Base-by-base conservation (phyloP, 176 grass and related monocot species). In the Musa itinerans region DNA sequence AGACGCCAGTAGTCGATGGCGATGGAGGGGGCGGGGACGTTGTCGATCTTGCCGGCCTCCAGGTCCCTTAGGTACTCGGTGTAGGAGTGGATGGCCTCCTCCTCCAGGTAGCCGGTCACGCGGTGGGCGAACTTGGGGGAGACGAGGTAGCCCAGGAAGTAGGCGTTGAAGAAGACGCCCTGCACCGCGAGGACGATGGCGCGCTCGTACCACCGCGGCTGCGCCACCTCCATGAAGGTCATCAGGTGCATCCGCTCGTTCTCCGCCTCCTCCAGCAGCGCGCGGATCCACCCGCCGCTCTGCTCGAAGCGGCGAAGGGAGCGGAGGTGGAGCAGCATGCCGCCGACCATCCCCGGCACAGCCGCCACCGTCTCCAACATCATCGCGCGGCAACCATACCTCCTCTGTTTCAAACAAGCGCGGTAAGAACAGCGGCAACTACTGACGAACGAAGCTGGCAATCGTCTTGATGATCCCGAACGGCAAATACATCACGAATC, bases 231-330 rank as follows among this genome's bases (percentile, higher is more conserved):
- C 11, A 98, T 72, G 80, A 98, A 89, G 9, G 90, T 98, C 94
- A 98, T 98, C 68, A 98, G 88, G 78, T 98, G 94, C 94, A 98
- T 98, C 22, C 94, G 88, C 90, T 98, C 94, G 83, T 98, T 98
- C 90, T 98, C 94, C 53, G 94, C 94, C 76, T 98, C 94, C 83
- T 98, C 94, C 8, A 93, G 83, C 7, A 98, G 86, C 12, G 82
- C 84, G 0, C 90, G 88, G 82, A 98, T 71, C 94, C 94, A 98
- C 0, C 94, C 90, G 58, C 94, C 94, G 83, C 88, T 98, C 29
- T 93, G 86, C 86, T 98, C 94, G 63, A 98, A 98, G 17, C 94
- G 94, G 3, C 94, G 94, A 5, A 98, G 90, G 13, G 94, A 98
- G 34, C 94, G 88, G 8, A 98, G 87, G 88, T 98, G 94, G 5